Percentiles rank a stretch among this genome's conserved stretches.
Conservation (phyloP, 2,329 filamentous ascomycete genomes). For the Lomentospora prolificans region DNA sequence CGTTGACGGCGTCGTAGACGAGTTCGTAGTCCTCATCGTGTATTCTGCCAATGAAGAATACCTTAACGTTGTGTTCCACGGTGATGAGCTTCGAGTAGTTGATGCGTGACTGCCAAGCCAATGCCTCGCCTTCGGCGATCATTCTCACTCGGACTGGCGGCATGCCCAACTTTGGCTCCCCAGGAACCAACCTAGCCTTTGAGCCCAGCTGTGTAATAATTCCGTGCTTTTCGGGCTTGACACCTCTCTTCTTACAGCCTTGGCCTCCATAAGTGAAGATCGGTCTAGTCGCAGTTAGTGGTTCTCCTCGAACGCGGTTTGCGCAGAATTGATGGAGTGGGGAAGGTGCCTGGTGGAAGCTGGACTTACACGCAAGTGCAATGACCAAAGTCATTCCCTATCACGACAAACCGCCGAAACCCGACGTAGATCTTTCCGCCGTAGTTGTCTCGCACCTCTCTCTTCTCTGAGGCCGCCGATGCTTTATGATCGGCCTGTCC, state of each 20-base stretch:
- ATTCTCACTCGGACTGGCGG: slow-evolving; percentile 34
- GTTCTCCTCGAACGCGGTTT: slow-evolving; percentile 9
- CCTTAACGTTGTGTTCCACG: slow-evolving; percentile 47
- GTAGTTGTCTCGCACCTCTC: slow-evolving; percentile 23
- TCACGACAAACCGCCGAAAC: slow-evolving; percentile 44
- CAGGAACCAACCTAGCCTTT: slow-evolving; percentile 22
- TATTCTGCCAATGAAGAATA: slow-evolving; percentile 47
- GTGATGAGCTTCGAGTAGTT: slow-evolving; percentile 49
- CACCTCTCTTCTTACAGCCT: slow-evolving; percentile 42
- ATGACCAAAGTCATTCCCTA: slow-evolving; percentile 40
- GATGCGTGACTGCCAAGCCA: slow-evolving; percentile 41
- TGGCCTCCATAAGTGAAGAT: slow-evolving; percentile 45
- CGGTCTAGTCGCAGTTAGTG: slow-evolving; percentile 27
- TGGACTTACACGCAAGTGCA: slow-evolving; percentile 44
- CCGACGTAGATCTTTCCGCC: slow-evolving; percentile 35
- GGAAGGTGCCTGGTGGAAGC: neutral
- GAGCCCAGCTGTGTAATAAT: slow-evolving; percentile 32
- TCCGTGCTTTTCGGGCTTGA: slow-evolving; percentile 43
- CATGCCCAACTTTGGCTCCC: slow-evolving; percentile 40
- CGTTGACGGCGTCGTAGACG: slow-evolving; percentile 35
- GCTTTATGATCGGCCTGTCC: slow-evolving; percentile 24
- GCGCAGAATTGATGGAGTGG: too few species aligned
- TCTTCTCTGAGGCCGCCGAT: slow-evolving; percentile 22
- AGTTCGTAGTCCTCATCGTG: slow-evolving; percentile 26
- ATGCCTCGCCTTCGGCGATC: slow-evolving; percentile 30